Evolutionary conservation across 1,139 yeast species (phyloP), one percentile per base, ranked within the genome.

Genomic region (Eremothecium cymbalariae): DNA sequence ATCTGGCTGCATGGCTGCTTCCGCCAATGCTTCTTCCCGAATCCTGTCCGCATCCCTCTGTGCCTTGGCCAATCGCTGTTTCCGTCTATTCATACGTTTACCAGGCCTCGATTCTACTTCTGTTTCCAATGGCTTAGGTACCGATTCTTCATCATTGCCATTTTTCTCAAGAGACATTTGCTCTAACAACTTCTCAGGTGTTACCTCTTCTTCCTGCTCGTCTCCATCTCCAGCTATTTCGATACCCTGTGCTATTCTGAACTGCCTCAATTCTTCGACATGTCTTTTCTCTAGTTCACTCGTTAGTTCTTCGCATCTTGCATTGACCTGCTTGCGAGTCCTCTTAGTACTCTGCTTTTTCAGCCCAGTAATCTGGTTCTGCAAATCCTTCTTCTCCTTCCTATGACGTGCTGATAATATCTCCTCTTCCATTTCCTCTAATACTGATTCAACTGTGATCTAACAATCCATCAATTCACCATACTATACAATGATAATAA

Each of bases 301-400:
- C 49, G 82, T 84, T 60, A 84, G 46, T 32, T 68, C 73, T 29
- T 65, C 67, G 44, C 88, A 78, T 48, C 70, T 71, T 37, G 65
- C 65, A 43, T 63, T 64, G 37, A 67, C 65, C 44, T 68, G 70
- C 55, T 77, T 78, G 48, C 83, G 71, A 29, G 79, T 83, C 38
- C 85, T 77, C 55, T 84, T 84, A 13, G 84, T 75, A 3, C 90
- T 90, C 57, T 79, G 90, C 49, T 84, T 83, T 62, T 80, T 83
- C 67, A 85, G 60, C 1, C 81, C 79, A 1, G 94, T 83, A 18
- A 76, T 66, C 23, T 72, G 69, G 8, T 81, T 77, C 14, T 72
- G 65, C 41, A 84, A 63, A 39, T 83, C 88, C 45, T 74, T 70
- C 40, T 60, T 60, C 56, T 85, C 94, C 50, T 75, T 77, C 47